Conservation (phyloP, 345 rosid genomes). For the Dimocarpus longan region DNA sequence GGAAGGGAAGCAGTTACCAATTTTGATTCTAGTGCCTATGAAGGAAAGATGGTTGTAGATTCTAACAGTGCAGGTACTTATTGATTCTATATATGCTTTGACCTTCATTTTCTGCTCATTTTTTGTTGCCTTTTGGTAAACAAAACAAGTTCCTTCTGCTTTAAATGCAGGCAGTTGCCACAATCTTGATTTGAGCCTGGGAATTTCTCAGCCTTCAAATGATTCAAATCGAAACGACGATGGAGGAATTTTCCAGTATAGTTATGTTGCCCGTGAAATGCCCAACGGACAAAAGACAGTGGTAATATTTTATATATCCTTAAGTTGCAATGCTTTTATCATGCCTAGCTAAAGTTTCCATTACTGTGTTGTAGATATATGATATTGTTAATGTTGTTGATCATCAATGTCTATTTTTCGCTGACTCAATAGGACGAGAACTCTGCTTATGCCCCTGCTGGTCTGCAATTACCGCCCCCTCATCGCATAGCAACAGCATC, state of each 20-base stretch:
- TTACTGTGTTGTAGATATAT: not conserved
- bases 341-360: not conserved
- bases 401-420: not conserved
- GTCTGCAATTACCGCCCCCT: slow-evolving; percentile 14
- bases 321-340: not conserved
- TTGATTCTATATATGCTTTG: not conserved
- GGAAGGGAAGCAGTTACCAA: slow-evolving; percentile 67
- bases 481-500: slow-evolving; percentile 15
- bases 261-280: slow-evolving; percentile 22
- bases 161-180: slow-evolving; percentile 36
- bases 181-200: slow-evolving; percentile 63
- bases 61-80: slow-evolving; percentile 38
- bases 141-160: not conserved
- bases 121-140: not conserved
- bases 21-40: slow-evolving; percentile 45
- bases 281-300: slow-evolving; percentile 27
- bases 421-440: slow-evolving; percentile 33
- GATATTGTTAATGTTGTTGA: not conserved
- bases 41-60: slow-evolving; percentile 29
- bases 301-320: slow-evolving; percentile 18
- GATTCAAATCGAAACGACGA: slow-evolving; percentile 20
- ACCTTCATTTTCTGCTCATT: not conserved
- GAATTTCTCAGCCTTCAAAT: slow-evolving; percentile 41
- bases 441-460: slow-evolving; percentile 23
- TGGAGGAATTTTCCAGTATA: slow-evolving; percentile 12